phyloP scores from a whole-genome alignment of 495 filamentous ascomycete genomes.

The Aspergillus ellipticus region DNA sequence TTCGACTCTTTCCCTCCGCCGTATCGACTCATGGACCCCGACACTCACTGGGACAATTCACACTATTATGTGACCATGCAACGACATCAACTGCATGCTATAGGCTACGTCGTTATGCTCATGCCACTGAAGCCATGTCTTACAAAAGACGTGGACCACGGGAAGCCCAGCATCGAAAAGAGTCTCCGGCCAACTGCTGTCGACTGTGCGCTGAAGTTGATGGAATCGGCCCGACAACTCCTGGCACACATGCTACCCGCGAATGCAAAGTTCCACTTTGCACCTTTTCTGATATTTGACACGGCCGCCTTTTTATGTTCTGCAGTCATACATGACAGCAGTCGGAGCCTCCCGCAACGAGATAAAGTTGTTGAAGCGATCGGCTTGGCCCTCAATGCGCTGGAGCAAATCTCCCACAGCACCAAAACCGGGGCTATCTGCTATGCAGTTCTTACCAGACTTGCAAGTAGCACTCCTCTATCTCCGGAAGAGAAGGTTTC shows the following conservation, averaged over 20 bases:
- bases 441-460: constrained; percentile 18
- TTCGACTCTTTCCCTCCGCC: constrained; percentile 37
- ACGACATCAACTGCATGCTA: constrained; percentile 45
- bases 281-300: constrained; percentile 52
- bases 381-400: constrained; percentile 31
- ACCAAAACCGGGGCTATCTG: constrained; percentile 29
- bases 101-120: constrained; percentile 45
- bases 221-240: constrained; percentile 36
- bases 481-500: neutral
- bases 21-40: constrained; percentile 35
- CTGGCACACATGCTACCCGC: constrained; percentile 39
- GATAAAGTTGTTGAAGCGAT: constrained; percentile 39
- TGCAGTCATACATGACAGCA: constrained; percentile 46
- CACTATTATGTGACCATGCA: constrained; percentile 43
- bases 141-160: constrained; percentile 17
- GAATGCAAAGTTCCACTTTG: constrained; percentile 48
- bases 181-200: constrained; percentile 36
- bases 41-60: constrained; percentile 43
- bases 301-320: constrained; percentile 48
- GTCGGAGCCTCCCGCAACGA: constrained; percentile 36
- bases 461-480: constrained; percentile 14
- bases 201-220: constrained; percentile 36
- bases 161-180: constrained; percentile 24
- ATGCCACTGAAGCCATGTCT: constrained; percentile 42
- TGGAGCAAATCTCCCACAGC: constrained; percentile 31